Conservation (phyloP, 1,284 basidiomycete genomes). For the Apiotrichum akiyoshidainum region DNA sequence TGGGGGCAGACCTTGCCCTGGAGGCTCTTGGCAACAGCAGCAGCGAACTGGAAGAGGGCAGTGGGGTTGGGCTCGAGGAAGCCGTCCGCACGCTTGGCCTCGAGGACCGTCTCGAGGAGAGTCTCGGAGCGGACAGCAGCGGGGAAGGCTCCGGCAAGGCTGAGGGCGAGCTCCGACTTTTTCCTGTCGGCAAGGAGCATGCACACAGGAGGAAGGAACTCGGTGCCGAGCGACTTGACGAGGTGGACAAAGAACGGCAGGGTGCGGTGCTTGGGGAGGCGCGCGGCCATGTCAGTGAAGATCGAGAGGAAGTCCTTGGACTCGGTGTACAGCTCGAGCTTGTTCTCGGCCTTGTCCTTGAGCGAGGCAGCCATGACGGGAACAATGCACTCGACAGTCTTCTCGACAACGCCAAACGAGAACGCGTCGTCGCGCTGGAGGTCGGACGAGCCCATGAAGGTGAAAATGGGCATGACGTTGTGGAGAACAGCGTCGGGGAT, state of each 20-base stretch:
- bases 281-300: conserved; percentile 52
- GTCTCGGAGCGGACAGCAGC: conserved; percentile 59
- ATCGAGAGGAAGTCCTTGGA: conserved; percentile 47
- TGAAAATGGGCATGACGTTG: conserved; percentile 98
- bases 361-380: conserved; percentile 83
- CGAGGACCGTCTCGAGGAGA: conserved; percentile 64
- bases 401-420: conserved; percentile 91
- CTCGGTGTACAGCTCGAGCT: conserved; percentile 62
- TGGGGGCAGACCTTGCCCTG: conserved; percentile 37
- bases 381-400: conserved; percentile 88
- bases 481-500: conserved; percentile 87
- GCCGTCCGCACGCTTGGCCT: conserved; percentile 59
- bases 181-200: conserved; percentile 84
- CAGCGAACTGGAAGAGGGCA: conserved; percentile 62
- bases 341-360: conserved; percentile 57
- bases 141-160: conserved; percentile 61
- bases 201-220: conserved; percentile 78
- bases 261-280: conserved; percentile 51
- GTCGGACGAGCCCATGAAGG: conserved; percentile 96
- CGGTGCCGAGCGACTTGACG: conserved; percentile 77
- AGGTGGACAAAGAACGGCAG: conserved; percentile 79
- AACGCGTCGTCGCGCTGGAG: conserved; percentile 95
- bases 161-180: conserved; percentile 64
- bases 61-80: conserved; percentile 22
- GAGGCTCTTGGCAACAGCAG: conserved; percentile 39